Percentiles rank a stretch among this genome's conserved stretches.
Conservation (phyloP, 371 early-diverging fungal genomes). For the Gilbertella persicaria region DNA sequence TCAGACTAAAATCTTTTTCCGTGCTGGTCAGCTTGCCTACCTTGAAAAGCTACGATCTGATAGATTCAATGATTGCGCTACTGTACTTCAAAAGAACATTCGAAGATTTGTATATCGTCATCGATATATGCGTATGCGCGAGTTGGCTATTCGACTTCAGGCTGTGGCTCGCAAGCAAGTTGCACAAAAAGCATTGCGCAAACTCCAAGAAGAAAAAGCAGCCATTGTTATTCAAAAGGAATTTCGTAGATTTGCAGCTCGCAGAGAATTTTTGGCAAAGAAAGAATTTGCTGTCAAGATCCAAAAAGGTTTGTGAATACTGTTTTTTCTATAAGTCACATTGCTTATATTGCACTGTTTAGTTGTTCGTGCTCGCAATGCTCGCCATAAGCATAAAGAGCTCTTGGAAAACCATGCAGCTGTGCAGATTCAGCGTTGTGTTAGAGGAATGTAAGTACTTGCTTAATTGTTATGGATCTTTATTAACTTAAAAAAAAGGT, state of each 20-base stretch:
- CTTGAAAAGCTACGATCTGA: slow-evolving; percentile 88
- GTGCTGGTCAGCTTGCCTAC: slow-evolving; percentile 92
- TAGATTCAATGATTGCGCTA: slow-evolving; percentile 74
- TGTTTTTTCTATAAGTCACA: background rate
- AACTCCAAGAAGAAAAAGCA: slow-evolving; percentile 68
- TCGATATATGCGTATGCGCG: slow-evolving; percentile 61
- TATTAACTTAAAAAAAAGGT: slow-evolving; percentile 8
- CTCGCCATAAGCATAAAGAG: slow-evolving; percentile 44
- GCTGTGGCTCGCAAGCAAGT: slow-evolving; percentile 56
- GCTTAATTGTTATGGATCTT: background rate
- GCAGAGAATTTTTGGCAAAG: slow-evolving; percentile 51
- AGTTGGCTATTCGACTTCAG: slow-evolving; percentile 59
- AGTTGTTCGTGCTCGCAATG: slow-evolving; percentile 55
- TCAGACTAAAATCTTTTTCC: slow-evolving; percentile 97
- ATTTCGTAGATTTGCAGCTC: slow-evolving; percentile 67
- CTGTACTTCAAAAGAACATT: slow-evolving; percentile 88
- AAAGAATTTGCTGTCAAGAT: slow-evolving; percentile 28
- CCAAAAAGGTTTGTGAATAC: slow-evolving; percentile 38
- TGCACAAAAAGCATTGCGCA: slow-evolving; percentile 55
- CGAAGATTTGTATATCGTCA: slow-evolving; percentile 71
- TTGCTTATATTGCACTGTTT: background rate
- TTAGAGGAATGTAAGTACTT: slow-evolving; percentile 53
- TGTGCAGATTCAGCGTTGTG: slow-evolving; percentile 67
- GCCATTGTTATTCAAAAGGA: slow-evolving; percentile 75
- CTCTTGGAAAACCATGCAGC: slow-evolving; percentile 69